Base-by-base conservation (phyloP, 768 basidiomycete species). In the Leccinum variicolor region DNA sequence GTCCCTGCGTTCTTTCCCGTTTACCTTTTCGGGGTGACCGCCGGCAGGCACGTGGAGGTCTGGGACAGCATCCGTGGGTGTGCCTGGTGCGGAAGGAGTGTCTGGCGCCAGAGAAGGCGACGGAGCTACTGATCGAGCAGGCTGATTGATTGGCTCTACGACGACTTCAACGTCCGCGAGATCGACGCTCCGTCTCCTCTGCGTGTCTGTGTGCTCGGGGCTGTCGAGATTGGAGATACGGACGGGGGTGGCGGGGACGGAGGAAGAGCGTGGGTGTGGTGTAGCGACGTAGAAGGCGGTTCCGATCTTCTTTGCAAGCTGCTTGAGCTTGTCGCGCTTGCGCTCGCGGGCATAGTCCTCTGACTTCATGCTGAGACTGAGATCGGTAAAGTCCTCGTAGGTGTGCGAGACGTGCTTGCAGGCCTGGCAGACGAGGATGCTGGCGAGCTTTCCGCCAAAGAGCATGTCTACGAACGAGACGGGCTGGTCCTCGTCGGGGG, bases 301-400 rank as follows among this genome's bases (percentile, higher is more conserved):
- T 0, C 67, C 66, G 55, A 90, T 74, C 63, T 80, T 82, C 64
- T 84, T 86, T 17, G 90, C 90, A 49, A 94, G 75, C 50, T 83
- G 85, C 71, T 84, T 87, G 59, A 96, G 73, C 49, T 81, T 81
- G 71, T 94, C 89, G 36, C 92, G 84, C 72, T 87, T 96, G 53
- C 88, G 80, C 56, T 84, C 82, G 55, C 82, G 83, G 31, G 76
- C 76, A 58, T 90, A 90, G 62, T 92, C 89, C 60, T 94, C 90
- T 1, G 87, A 82, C 69, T 88, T 91, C 71, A 95, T 88, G 71
- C 89, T 90, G 33, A 98, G 76, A 52, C 92, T 93, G 64, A 98
- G 87, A 72, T 97, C 95, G 70, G 90, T 88, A 72, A 97, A 98
- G 67, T 94, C 92, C 72, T 98, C 95, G 68, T 90, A 62, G 21